Evolutionary conservation across 164 flowering plant genomes (phyloP).

Genomic region (Vitis riparia): DNA sequence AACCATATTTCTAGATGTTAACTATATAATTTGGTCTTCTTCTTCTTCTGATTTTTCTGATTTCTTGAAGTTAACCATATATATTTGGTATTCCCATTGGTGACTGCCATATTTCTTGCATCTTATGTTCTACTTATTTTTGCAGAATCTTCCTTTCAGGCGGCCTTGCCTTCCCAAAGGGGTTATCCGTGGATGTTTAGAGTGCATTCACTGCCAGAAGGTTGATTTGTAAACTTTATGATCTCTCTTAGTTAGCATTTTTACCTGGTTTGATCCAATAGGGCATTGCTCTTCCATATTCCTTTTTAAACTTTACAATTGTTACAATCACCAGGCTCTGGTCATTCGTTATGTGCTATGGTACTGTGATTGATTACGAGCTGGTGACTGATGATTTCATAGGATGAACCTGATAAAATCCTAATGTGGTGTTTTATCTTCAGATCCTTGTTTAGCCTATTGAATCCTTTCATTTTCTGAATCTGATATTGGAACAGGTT

Average conservation of each 20-base stretch:
- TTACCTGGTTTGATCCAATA: neutral
- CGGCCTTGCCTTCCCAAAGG: slow-evolving; percentile 69
- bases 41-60: neutral
- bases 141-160: slow-evolving; percentile 39
- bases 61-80: neutral
- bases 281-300: neutral
- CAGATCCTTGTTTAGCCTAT: neutral
- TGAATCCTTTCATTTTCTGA: too few species aligned
- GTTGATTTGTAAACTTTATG: slow-evolving; percentile 29
- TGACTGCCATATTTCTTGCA: neutral
- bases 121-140: neutral
- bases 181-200: slow-evolving; percentile 80
- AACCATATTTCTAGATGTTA: neutral
- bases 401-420: neutral
- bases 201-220: slow-evolving; percentile 87
- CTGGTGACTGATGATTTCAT: too few species aligned
- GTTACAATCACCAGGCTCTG: neutral
- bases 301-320: neutral
- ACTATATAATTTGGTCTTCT: neutral
- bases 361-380: too few species aligned
- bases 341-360: neutral
- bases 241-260: neutral
- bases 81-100: neutral
- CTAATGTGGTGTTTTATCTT: neutral
- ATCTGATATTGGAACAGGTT: slow-evolving; percentile 55